phyloP scores from a whole-genome alignment of 1,284 basidiomycete species.

The Heterobasidion occidentale region DNA sequence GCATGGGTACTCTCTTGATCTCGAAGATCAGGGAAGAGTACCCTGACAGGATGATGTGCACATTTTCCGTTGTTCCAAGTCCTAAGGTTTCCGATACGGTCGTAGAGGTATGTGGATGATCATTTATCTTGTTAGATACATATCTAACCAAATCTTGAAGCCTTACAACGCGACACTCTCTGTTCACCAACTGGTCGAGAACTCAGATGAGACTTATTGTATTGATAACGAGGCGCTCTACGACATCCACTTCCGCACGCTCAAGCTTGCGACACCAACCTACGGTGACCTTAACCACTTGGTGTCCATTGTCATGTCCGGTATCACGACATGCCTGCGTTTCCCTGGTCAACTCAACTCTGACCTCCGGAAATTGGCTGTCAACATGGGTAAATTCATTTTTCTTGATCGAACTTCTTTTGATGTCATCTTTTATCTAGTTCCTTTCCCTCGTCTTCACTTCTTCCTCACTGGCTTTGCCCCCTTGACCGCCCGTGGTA shows the following conservation, averaged over 20 bases:
- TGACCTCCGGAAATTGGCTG: slow-evolving; percentile 92
- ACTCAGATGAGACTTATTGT: slow-evolving; percentile 94
- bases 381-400: slow-evolving; percentile 83
- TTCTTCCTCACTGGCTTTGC: slow-evolving; percentile 99
- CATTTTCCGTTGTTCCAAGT: slow-evolving; percentile 92
- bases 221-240: slow-evolving; percentile 98
- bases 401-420: background rate
- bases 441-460: slow-evolving; percentile 97
- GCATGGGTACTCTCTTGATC: slow-evolving; percentile 87
- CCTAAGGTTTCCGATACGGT: slow-evolving; percentile 98
- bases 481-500: slow-evolving; percentile 88
- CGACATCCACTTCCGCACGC: slow-evolving; percentile 95
- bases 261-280: slow-evolving; percentile 90
- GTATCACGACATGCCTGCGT: slow-evolving; percentile 91
- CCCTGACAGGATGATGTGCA: slow-evolving; percentile 96
- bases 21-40: slow-evolving; percentile 92
- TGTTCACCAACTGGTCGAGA: slow-evolving; percentile 93
- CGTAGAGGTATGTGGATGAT: slow-evolving; percentile 59
- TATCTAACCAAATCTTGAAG: slow-evolving; percentile 24
- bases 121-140: background rate
- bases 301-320: slow-evolving; percentile 97
- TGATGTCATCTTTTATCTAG: slow-evolving; percentile 27
- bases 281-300: slow-evolving; percentile 98
- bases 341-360: slow-evolving; percentile 99
- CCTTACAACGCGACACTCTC: slow-evolving; percentile 95